Percentiles rank a stretch among this genome's conserved stretches.
These are phyloP conservation scores for Przewalskia tangutica DNA, from an alignment of 257 asterid species.

Conservation along the genomic window DNA sequence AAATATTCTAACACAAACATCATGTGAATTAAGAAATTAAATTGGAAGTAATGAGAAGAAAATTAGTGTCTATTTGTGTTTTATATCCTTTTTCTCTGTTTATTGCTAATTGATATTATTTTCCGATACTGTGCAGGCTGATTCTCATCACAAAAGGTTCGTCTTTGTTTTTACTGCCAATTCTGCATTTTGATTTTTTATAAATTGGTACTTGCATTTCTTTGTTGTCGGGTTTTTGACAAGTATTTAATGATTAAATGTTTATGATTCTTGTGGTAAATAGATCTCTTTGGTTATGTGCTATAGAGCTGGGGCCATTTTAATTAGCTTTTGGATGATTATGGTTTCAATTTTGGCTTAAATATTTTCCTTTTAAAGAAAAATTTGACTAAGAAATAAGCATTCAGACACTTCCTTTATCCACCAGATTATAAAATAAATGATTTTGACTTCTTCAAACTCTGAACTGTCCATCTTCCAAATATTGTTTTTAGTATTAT, in stretches of 20 bases:
- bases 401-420: not conserved
- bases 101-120: not conserved
- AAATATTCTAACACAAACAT: not conserved
- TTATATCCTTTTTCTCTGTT: not conserved
- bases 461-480: not conserved
- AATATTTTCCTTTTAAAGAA: not conserved
- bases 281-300: not conserved
- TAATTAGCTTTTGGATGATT: not conserved
- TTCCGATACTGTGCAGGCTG: not conserved
- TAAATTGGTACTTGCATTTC: not conserved
- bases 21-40: too few relatives aligned
- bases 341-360: not conserved
- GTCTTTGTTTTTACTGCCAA: not conserved
- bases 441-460: not conserved
- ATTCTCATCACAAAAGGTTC: slow-evolving; percentile 11
- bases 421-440: not conserved
- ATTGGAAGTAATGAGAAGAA: too few relatives aligned
- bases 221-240: not conserved
- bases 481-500: not conserved
- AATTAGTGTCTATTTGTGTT: too few relatives aligned
- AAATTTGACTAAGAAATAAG: not conserved
- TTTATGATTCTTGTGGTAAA: not conserved
- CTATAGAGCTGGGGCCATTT: not conserved
- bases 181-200: not conserved
- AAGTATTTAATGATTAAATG: not conserved